A percentile compares a stretch with the other conserved stretches of the same genome.
phyloP scores from a whole-genome alignment of 2,329 filamentous ascomycete genomes.

The Claviceps sorghi region DNA sequence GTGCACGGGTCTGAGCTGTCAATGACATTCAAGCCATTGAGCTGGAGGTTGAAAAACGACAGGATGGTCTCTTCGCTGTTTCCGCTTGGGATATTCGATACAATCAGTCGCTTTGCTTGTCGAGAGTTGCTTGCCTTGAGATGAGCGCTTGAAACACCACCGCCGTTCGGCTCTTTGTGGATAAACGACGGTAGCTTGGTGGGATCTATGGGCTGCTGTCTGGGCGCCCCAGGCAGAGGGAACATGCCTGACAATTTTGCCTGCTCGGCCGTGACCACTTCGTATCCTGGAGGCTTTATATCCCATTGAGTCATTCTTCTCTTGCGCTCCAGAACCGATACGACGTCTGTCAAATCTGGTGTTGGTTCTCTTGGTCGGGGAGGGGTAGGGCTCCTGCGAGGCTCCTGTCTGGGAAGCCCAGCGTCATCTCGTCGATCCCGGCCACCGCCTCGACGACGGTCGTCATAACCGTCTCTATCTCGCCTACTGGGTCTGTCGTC shows the following conservation, averaged over 20 bases:
- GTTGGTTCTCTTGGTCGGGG: constrained; percentile 90
- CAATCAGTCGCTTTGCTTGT: constrained; percentile 82
- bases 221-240: constrained; percentile 84
- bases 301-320: constrained; percentile 97
- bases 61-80: constrained; percentile 63
- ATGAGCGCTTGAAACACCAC: constrained; percentile 55
- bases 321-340: constrained; percentile 73
- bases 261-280: constrained; percentile 95
- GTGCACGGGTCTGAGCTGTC: constrained; percentile 73
- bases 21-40: constrained; percentile 92
- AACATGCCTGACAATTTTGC: constrained; percentile 99
- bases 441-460: constrained; percentile 38
- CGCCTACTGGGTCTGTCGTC: constrained; percentile 41
- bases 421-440: constrained; percentile 27
- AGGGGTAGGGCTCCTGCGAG: constrained; percentile 61
- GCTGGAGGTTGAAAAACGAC: constrained; percentile 87
- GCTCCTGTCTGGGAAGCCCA: constrained; percentile 29
- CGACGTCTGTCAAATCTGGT: constrained; percentile 77
- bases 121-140: constrained; percentile 87
- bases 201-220: constrained; percentile 91
- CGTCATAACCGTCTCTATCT: constrained; percentile 39
- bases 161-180: constrained; percentile 71
- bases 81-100: constrained; percentile 63
- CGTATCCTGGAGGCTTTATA: constrained; percentile 95
- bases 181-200: constrained; percentile 90